Conservation (phyloP, 2,329 filamentous ascomycete genomes). For the Beauveria varroae region DNA sequence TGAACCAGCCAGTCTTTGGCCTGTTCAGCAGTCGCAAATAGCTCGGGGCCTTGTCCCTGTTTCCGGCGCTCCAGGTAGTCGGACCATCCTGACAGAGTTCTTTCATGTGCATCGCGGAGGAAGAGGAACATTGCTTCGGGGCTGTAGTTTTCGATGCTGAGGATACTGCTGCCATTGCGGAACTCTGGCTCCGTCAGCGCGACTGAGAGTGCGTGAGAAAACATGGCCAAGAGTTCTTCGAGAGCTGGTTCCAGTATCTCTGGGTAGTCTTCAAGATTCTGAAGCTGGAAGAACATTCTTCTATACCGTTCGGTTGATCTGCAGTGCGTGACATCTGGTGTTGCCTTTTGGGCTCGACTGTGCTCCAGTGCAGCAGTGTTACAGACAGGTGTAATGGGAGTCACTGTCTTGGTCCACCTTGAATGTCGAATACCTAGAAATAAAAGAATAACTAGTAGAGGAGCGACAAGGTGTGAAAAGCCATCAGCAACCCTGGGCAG, state of each 20-base stretch:
- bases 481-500: no score
- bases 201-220: slow-evolving; percentile 7
- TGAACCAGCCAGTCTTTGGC: not conserved
- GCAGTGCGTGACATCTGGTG: not conserved
- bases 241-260: slow-evolving; percentile 12
- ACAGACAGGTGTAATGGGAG: no score
- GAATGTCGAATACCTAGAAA: not conserved
- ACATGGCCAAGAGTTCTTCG: slow-evolving; percentile 12
- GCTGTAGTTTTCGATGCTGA: not conserved
- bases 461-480: not conserved
- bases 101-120: not conserved
- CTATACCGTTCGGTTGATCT: not conserved
- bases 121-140: not conserved
- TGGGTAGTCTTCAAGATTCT: slow-evolving; percentile 14
- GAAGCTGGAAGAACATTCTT: slow-evolving; percentile 14
- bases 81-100: not conserved
- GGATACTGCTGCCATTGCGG: not conserved
- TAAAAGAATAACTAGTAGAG: not conserved
- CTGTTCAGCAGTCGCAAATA: not conserved
- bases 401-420: not conserved
- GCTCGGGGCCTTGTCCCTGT: not conserved
- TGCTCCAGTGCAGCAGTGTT: not conserved
- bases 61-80: not conserved
- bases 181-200: not conserved
- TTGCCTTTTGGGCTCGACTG: not conserved